Evolutionary conservation across 495 filamentous ascomycete genomes (phyloP).

Genomic region (Sordaria brevicollis): DNA sequence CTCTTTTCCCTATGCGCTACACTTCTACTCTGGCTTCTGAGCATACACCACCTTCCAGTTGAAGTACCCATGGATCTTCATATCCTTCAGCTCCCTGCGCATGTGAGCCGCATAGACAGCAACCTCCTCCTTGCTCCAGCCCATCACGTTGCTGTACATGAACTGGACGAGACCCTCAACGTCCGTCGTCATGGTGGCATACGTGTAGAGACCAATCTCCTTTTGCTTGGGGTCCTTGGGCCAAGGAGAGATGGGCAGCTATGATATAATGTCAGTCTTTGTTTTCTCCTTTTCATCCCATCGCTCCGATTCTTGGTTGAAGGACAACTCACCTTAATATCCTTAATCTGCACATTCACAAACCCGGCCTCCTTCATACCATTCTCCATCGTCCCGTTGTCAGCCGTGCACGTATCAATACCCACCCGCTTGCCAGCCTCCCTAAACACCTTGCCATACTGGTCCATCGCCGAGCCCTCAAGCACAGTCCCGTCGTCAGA

Average conservation of each 20-base stretch:
- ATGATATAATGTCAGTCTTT: background rate
- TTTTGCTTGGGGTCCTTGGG: constrained; percentile 35
- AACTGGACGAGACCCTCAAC: constrained; percentile 25
- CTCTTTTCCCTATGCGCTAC: too few species aligned
- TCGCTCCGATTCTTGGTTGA: too few species aligned
- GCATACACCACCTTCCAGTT: constrained; percentile 21
- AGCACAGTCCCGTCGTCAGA: constrained; percentile 42
- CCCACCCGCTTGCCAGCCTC: constrained; percentile 36
- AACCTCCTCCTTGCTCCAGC: constrained; percentile 25
- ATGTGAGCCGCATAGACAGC: constrained; percentile 26
- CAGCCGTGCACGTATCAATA: constrained; percentile 26
- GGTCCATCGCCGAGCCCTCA: constrained; percentile 30
- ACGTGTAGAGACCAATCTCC: constrained; percentile 34
- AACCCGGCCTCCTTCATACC: constrained; percentile 30
- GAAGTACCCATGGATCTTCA: constrained; percentile 24
- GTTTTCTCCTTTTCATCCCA: too few species aligned
- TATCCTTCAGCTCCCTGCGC: constrained; percentile 21
- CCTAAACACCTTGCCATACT: constrained; percentile 36
- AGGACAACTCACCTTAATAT: constrained; percentile 28
- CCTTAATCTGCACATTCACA: constrained; percentile 22
- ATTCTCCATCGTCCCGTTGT: constrained; percentile 22
- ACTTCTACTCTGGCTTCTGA: constrained; percentile 17
- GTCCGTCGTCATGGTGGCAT: constrained; percentile 21
- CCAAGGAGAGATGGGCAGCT: constrained; percentile 43
- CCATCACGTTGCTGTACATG: constrained; percentile 17